Conservation (phyloP, 2,329 filamentous ascomycete genomes). For the Teratosphaeriaceae sp. region DNA sequence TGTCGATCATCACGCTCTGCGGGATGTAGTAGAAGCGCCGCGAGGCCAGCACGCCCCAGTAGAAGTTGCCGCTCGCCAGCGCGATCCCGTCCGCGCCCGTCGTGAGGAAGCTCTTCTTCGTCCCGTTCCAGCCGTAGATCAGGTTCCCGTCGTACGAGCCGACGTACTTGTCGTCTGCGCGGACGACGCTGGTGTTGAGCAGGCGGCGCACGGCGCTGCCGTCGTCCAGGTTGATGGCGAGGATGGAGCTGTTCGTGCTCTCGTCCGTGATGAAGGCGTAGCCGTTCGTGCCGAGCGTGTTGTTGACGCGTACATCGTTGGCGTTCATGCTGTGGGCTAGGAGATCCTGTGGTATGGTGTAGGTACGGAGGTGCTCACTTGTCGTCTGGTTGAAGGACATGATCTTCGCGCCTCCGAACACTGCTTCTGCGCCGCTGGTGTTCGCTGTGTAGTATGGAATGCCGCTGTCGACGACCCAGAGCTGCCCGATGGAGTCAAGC, state of each 20-base stretch:
- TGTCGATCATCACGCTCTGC: conserved; percentile 30
- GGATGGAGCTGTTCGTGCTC: conserved; percentile 30
- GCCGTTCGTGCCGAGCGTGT: conserved; percentile 33
- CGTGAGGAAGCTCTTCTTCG: conserved; percentile 15
- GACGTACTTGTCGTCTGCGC: conserved; percentile 35
- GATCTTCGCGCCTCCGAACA: conserved; percentile 35
- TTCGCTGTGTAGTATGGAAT: conserved; percentile 24
- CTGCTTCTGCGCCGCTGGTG: conserved; percentile 24
- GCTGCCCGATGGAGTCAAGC: conserved; percentile 31
- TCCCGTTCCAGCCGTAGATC: conserved; percentile 23
- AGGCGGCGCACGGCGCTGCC: conserved; percentile 32
- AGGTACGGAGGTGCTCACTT: conserved; percentile 30
- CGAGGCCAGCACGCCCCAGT: conserved; percentile 38
- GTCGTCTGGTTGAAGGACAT: conserved; percentile 35
- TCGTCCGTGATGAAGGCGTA: conserved; percentile 39
- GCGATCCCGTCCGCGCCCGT: conserved; percentile 29
- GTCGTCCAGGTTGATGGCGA: conserved; percentile 34
- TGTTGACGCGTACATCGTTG: conserved; percentile 40
- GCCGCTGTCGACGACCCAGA: conserved; percentile 39
- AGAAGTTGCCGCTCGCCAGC: conserved; percentile 35
- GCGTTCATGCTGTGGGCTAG: conserved; percentile 32
- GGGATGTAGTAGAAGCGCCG: conserved; percentile 37
- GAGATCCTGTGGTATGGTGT: conserved; percentile 31
- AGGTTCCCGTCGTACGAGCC: conserved; percentile 30
- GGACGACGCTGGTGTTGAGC: conserved; percentile 32